These are phyloP conservation scores for Plectranthus barbatus DNA, from an alignment of 257 asterid species.

Conservation along the genomic window DNA sequence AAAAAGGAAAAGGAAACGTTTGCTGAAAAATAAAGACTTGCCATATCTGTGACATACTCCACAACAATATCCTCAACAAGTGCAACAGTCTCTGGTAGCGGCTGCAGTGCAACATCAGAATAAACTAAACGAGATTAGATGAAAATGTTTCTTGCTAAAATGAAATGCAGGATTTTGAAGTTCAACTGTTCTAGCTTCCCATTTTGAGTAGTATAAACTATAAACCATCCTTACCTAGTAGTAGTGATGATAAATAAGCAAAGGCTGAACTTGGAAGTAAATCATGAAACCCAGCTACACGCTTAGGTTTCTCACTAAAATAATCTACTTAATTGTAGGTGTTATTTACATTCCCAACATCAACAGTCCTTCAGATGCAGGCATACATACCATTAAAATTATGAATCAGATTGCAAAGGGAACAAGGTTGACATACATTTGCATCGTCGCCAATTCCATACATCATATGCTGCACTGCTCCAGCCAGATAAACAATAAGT, in stretches of 20 bases:
- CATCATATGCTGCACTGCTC: slow-evolving; percentile 94
- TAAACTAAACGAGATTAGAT: background rate
- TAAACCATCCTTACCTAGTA: background rate
- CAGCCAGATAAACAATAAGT: slow-evolving; percentile 13
- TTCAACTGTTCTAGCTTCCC: background rate
- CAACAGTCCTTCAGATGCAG: too few relatives aligned
- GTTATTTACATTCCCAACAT: too few relatives aligned
- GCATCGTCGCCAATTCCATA: slow-evolving; percentile 85
- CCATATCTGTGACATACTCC: slow-evolving; percentile 91
- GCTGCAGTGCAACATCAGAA: too few relatives aligned
- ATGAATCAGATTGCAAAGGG: background rate
- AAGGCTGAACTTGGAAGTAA: too few relatives aligned
- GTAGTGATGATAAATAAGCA: too few relatives aligned
- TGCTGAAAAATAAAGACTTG: slow-evolving; percentile 28
- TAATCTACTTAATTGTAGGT: too few relatives aligned
- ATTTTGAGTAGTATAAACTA: background rate
- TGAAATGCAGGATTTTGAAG: too few relatives aligned
- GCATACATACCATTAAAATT: too few relatives aligned
- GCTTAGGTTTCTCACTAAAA: too few relatives aligned
- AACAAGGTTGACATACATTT: slow-evolving; percentile 41
- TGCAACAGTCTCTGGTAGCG: slow-evolving; percentile 75
- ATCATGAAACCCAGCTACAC: too few relatives aligned
- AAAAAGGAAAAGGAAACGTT: background rate
- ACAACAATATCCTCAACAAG: slow-evolving; percentile 91
- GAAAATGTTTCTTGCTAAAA: background rate